These are phyloP conservation scores for Hymenoscyphus infarciens DNA, from an alignment of 2,329 filamentous ascomycete genomes.

Conservation along the genomic window DNA sequence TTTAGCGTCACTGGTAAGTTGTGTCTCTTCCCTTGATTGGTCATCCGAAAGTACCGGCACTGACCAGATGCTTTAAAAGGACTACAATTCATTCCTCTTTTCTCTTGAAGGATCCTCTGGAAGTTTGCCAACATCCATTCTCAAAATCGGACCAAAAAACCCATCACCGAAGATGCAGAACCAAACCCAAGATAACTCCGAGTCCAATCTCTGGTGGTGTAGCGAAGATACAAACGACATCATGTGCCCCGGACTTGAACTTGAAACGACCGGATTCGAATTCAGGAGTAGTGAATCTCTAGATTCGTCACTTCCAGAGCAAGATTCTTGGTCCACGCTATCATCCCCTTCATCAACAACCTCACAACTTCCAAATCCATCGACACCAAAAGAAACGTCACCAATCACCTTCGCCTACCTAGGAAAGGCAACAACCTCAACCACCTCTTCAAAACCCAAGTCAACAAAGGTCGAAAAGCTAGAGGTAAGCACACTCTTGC, in stretches of 20 bases:
- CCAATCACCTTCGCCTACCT: slow-evolving; percentile 5
- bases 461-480: slow-evolving; percentile 12
- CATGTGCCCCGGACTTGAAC: background rate
- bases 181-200: slow-evolving; percentile 2
- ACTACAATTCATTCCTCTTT: background rate
- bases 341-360: slow-evolving; percentile 9
- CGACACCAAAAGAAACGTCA: background rate
- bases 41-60: background rate
- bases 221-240: slow-evolving; percentile 3
- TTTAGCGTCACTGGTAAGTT: slow-evolving; percentile 6
- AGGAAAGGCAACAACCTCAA: background rate
- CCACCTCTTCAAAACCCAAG: slow-evolving; percentile 1
- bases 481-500: slow-evolving; percentile 8
- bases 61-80: slow-evolving; percentile 9
- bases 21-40: background rate
- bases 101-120: slow-evolving; percentile 1
- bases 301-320: slow-evolving; percentile 2
- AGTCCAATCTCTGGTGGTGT: slow-evolving; percentile 4
- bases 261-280: slow-evolving; percentile 1
- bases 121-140: background rate
- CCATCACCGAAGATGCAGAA: slow-evolving; percentile 9
- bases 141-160: background rate
- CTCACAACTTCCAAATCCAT: slow-evolving; percentile 4
- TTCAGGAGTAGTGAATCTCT: background rate
- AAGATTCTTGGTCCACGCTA: slow-evolving; percentile 3